Evolutionary conservation across 2,329 filamentous ascomycete species (phyloP).

Genomic region (Clarireedia paspali): DNA sequence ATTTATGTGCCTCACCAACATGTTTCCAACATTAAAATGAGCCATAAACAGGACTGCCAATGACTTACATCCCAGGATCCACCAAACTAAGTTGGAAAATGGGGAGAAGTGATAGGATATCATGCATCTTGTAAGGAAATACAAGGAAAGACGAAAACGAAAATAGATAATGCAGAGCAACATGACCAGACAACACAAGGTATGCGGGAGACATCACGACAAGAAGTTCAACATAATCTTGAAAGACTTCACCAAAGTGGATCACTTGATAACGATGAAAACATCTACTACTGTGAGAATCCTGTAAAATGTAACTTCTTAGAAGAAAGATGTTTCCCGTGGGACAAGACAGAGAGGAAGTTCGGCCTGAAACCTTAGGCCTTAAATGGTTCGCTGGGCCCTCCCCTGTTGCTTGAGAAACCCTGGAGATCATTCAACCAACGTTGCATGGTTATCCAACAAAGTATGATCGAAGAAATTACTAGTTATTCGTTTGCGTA

Average conservation of each 20-base stretch:
- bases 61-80: background rate
- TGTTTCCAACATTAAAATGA: background rate
- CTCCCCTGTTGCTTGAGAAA: background rate
- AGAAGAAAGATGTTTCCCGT: background rate
- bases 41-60: background rate
- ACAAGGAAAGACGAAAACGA: slow-evolving; percentile 3
- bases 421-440: background rate
- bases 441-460: background rate
- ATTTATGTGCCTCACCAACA: background rate
- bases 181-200: background rate
- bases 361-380: background rate
- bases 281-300: background rate
- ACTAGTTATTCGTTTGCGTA: background rate
- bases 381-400: background rate
- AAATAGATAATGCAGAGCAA: slow-evolving; percentile 7
- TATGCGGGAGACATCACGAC: background rate
- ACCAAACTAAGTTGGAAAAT: background rate
- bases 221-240: no score
- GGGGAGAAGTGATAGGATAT: background rate
- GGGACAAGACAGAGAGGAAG: background rate
- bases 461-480: background rate
- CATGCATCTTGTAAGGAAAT: background rate
- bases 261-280: background rate
- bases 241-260: no score
- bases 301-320: background rate